Evolutionary conservation across 2,329 filamentous ascomycete genomes (phyloP), one percentile per base, ranked within the genome.

Genomic region (Penicillium glabrum): DNA sequence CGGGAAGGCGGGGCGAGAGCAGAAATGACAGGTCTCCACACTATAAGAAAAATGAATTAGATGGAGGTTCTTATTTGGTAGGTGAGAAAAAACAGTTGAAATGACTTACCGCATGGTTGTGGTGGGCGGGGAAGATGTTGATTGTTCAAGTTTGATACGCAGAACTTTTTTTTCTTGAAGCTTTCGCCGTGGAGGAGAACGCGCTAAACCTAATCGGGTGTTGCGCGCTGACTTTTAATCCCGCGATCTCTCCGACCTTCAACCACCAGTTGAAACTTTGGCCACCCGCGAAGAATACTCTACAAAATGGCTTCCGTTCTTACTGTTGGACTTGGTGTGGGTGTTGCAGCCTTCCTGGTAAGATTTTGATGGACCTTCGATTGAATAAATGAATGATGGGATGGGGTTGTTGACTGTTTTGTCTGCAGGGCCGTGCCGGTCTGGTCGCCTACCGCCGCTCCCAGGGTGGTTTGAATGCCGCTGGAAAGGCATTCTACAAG

Each of bases 401-500:
- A 37, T 45, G n/a, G 44, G n/a, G 46, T 41, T 43, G 23, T 41
- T 66, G 45, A 61, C 54, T 58, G 53, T 58, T 67, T 51, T 24
- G 35, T 47, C 23, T 53, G 56, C 69, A 97, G 92, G 93, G 95
- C 64, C 91, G 95, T 72, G 93, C 95, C 59, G 93, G 93, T 68
- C 84, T 96, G 39, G 89, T 98, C 69, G 95, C 95, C 66, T 85
- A 93, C 75, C 87, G 93, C 62, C 86, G 91, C 69, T 96, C 89
- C 58, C 85, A 89, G 61, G 78, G 76, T 60, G 78, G 79, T 62
- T 82, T 90, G 47, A 89, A 89, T 64, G 88, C 89, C 35, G 80
- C 96, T 67, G 95, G 95, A 68, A 92, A 93, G 76, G 87, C 92
- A 43, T 99, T 92, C 73, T 98, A 97, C 83, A 99, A 98, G 78